Evolutionary conservation across 2,329 filamentous ascomycete genomes (phyloP), one percentile per base, ranked within the genome.

Genomic region (Didymellaceae sp.): DNA sequence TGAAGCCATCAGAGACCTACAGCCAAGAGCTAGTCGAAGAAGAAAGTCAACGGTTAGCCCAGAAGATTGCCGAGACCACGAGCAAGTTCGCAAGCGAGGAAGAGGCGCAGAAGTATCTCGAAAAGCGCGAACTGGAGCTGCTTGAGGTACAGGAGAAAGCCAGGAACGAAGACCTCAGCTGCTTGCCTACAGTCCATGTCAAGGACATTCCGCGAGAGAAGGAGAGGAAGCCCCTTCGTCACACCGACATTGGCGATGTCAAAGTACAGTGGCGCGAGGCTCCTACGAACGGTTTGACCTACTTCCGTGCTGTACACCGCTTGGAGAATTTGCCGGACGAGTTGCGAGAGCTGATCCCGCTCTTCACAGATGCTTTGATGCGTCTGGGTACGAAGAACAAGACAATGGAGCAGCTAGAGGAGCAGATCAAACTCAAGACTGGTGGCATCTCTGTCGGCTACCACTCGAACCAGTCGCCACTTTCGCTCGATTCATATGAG

Each of bases 361-460:
- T 99, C 0, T 97, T 97, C 69, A 91, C 90, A 11, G 92, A 96
- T 68, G 87, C 89, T 28, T 86, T 99, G 54, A 94, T 97, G 89
- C 88, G 94, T 16, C 82, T 99, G 7, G 94, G 94, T 11, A 99
- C 93, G 2, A 89, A 88, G 62, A 84, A 86, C 52, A 89, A 89
- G 80, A 86, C 86, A 0, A 97, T 96, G 88, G 94, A 97, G 72
- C 87, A 97, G 72, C 83, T 97, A 42, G 94, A 99, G 73, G 94
- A 97, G 67, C 76, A 92, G 46, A 97, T 99, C 72, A 97, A 97
- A 73, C 82, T 97, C 22, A 96, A 95, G 77, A 97, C 94, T 1
- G 94, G 94, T 16, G 94, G 94, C 8, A 84, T 99, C 28, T 89
- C 87, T 2, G 86, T 95, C 13, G 86, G 88, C 1, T 92, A 96